Base-by-base conservation (phyloP, 2,329 filamentous ascomycete species). In the Pezicula carpinea region DNA sequence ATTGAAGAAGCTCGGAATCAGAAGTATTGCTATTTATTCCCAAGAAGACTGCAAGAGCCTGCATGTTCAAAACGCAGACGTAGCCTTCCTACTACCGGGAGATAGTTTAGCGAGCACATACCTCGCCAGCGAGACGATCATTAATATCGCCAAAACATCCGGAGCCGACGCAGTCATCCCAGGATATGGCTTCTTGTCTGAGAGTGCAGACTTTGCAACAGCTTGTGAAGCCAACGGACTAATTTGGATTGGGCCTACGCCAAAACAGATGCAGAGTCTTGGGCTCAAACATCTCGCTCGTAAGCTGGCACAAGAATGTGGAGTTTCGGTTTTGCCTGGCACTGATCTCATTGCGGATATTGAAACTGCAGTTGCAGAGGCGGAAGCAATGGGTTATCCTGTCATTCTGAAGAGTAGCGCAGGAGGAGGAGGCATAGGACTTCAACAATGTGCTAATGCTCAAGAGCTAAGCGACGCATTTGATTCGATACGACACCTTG, bases 151-250 rank as follows among this genome's bases (percentile, higher is more conserved):
- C 3, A 68, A 69, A 43, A 61, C 72, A 26, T 59, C 79, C 53
- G 49, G 62, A 0, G 75, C 80, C 23, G 71, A 84, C 48, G 80
- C 79, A 4, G 71, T 85, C n/a, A 80, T 83, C 35, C 82, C 82
- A 0, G 82, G 82, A 1, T 85, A 86, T 65, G 82, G 82, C 0
- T 85, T 85, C 50, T 63, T 86, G 0, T 77, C 76, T 0, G 82
- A 86, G 48, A 83, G 83, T 56, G 72, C 77, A 3, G 71, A 77
- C 7, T 85, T 86, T 57, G 81, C 82, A 1, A 61, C 68, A 17
- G 64, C 68, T 0, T 77, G 82, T 1, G 63, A 69, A 18, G 65
- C 71, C 7, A 74, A 73, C 1, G 82, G 79, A 0, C 67, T 85
- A 47, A 66, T 68, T 2, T 85, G 78, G 68, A 71, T 79, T 13